Evolutionary conservation across 306 rosid species (phyloP).

Genomic region (Hippophae rhamnoides): DNA sequence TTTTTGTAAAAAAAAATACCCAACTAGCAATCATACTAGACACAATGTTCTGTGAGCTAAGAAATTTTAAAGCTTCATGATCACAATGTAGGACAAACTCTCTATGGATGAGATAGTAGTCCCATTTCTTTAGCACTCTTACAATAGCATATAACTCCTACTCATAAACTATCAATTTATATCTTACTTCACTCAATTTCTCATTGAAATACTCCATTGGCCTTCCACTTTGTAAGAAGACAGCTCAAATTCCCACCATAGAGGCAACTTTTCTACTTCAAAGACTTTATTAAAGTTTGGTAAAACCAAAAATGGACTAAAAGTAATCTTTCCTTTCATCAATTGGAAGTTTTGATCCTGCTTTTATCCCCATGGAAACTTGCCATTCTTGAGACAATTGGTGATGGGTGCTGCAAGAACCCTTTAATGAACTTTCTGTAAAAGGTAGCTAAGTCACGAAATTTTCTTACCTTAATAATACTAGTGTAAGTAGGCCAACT

Average conservation of each 20-base stretch:
- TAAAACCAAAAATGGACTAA: neutral
- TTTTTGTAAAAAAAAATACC: neutral
- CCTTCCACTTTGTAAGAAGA: neutral
- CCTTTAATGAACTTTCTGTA: too few species aligned
- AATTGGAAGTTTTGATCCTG: too few species aligned
- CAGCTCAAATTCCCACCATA: neutral
- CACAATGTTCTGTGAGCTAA: neutral
- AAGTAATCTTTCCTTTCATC: too few species aligned
- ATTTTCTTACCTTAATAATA: neutral
- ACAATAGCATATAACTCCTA: neutral
- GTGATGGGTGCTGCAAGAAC: too few species aligned
- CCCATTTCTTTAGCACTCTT: neutral
- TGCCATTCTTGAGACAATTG: too few species aligned
- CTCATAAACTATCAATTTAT: neutral
- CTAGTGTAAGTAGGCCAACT: neutral
- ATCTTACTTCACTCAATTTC: neutral
- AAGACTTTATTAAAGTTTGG: neutral
- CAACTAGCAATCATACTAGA: neutral
- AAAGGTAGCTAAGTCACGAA: neutral
- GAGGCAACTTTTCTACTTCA: neutral
- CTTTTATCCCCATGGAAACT: too few species aligned
- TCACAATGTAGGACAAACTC: neutral
- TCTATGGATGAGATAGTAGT: neutral
- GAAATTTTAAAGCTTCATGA: neutral
- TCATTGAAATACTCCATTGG: neutral